These are phyloP conservation scores for Podaxis sp. DNA, from an alignment of 768 basidiomycete species.

Conservation along the genomic window DNA sequence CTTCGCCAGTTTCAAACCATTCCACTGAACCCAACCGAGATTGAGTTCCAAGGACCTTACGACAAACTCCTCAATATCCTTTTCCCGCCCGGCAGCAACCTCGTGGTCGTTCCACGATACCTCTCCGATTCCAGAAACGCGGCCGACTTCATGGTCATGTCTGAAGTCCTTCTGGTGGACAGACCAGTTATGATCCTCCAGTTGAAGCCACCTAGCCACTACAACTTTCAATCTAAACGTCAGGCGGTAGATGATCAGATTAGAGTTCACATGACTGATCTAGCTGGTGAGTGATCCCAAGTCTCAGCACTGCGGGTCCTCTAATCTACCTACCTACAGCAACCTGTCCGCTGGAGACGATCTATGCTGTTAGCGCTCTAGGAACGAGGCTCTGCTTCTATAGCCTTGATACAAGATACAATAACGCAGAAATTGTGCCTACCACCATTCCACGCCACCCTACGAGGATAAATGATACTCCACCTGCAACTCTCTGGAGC, in stretches of 20 bases:
- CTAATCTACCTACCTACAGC: background rate
- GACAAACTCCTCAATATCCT: slow-evolving; percentile 21
- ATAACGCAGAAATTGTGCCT: background rate
- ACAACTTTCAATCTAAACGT: slow-evolving; percentile 19
- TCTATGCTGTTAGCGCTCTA: background rate
- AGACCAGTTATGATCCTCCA: slow-evolving; percentile 31
- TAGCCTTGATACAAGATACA: background rate
- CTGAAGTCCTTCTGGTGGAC: slow-evolving; percentile 17
- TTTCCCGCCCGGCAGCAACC: slow-evolving; percentile 18
- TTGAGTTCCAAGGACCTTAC: slow-evolving; percentile 16
- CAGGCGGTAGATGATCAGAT: slow-evolving; percentile 23
- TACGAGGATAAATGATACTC: background rate
- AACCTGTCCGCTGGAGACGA: background rate
- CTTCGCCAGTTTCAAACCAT: slow-evolving; percentile 10
- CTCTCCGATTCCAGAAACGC: background rate
- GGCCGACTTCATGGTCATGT: slow-evolving; percentile 20
- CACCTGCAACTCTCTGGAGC: background rate
- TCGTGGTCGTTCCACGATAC: slow-evolving; percentile 17
- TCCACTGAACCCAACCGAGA: slow-evolving; percentile 9
- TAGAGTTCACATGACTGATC: slow-evolving; percentile 21
- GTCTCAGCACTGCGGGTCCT: background rate
- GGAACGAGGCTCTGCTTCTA: background rate
- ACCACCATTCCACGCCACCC: background rate
- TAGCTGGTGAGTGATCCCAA: background rate
- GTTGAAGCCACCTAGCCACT: slow-evolving; percentile 20